Conservation (phyloP, 345 rosid species). For the Isatis tinctoria region DNA sequence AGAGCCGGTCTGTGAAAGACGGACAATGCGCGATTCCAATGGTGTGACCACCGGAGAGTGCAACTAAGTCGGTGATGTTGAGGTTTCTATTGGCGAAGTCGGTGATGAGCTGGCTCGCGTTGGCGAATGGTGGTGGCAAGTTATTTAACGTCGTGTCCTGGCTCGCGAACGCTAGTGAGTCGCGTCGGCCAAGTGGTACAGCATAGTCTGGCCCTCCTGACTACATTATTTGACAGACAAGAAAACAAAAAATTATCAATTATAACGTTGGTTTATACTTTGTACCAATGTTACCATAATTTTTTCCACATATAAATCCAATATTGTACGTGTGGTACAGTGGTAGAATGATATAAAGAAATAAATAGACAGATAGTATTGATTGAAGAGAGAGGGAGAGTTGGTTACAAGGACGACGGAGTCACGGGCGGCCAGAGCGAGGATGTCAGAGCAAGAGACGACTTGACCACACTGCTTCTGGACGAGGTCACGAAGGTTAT, state of each 20-base stretch:
- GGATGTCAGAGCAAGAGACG: slow-evolving; percentile 50
- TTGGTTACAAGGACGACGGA: slow-evolving; percentile 37
- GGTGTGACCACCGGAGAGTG: slow-evolving; percentile 93
- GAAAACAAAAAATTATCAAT: not conserved
- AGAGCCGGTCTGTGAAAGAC: slow-evolving; percentile 56
- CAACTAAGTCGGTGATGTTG: slow-evolving; percentile 65
- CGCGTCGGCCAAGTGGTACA: slow-evolving; percentile 72
- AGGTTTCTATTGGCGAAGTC: slow-evolving; percentile 45
- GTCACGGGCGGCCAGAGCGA: slow-evolving; percentile 51
- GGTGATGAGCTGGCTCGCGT: slow-evolving; percentile 37
- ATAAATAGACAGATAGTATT: not conserved
- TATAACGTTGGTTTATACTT: not conserved
- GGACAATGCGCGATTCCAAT: slow-evolving; percentile 66
- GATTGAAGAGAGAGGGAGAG: not conserved
- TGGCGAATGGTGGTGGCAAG: slow-evolving; percentile 50
- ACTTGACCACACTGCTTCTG: slow-evolving; percentile 42
- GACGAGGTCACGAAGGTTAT: slow-evolving; percentile 37
- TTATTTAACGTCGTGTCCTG: slow-evolving; percentile 42
- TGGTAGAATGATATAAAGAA: not conserved
- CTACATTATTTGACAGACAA: slow-evolving; percentile 23
- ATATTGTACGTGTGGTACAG: not conserved
- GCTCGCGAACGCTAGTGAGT: slow-evolving; percentile 53
- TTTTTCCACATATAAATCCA: not conserved
- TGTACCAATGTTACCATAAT: not conserved
- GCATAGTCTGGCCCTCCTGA: slow-evolving; percentile 78